phyloP scores from a whole-genome alignment of 2,329 filamentous ascomycete species.

The Sporothrix brunneoviolacea region DNA sequence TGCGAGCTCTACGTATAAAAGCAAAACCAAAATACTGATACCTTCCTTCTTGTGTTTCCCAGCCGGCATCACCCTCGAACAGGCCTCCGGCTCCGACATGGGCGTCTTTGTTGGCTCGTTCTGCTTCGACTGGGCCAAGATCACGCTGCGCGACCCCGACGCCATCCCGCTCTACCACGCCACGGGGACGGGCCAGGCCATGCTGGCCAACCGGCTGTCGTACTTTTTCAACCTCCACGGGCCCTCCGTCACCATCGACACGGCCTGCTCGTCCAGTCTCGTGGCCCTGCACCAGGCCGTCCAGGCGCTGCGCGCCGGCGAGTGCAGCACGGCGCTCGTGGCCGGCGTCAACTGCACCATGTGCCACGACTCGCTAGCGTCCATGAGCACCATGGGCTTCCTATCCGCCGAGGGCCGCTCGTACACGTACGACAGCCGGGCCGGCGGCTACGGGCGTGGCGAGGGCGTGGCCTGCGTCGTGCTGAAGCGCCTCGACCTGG shows the following conservation, averaged over 20 bases:
- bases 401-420: constrained; percentile 19
- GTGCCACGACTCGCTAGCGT: constrained; percentile 17
- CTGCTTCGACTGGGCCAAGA: constrained; percentile 24
- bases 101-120: constrained; percentile 22
- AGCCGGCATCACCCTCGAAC: constrained; percentile 21
- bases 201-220: constrained; percentile 35
- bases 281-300: constrained; percentile 35
- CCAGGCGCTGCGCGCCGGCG: constrained; percentile 21
- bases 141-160: constrained; percentile 20
- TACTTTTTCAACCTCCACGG: constrained; percentile 37
- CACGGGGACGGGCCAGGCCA: constrained; percentile 29
- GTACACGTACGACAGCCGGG: constrained; percentile 33
- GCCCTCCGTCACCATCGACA: constrained; percentile 37
- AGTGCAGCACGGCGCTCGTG: constrained; percentile 18
- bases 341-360: constrained; percentile 21
- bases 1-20: too few relatives aligned
- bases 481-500: constrained; percentile 34
- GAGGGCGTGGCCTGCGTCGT: constrained; percentile 40
- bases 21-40: too few relatives aligned
- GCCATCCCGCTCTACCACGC: constrained; percentile 25
- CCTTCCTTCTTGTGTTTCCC: not conserved
- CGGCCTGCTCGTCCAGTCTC: constrained; percentile 38
- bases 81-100: constrained; percentile 18
- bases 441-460: constrained; percentile 43
- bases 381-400: constrained; percentile 48